Conservation (phyloP, 768 basidiomycete genomes). For the Amanita fuliginea region DNA sequence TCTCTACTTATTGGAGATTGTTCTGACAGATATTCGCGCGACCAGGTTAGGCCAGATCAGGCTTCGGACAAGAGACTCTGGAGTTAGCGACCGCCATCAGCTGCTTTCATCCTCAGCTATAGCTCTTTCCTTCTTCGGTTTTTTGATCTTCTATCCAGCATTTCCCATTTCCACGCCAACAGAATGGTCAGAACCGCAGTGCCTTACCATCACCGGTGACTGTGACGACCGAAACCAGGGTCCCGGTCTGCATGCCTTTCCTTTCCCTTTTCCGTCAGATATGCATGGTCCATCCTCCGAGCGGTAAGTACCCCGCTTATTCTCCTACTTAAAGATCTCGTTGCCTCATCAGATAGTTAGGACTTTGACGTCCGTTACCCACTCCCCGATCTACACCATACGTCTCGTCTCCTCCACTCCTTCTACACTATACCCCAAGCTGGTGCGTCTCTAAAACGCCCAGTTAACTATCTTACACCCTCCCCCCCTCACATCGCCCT, state of each 20-base stretch:
- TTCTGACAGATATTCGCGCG: not conserved
- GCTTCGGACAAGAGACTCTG: conserved; percentile 1
- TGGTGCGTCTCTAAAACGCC: conserved; percentile 9
- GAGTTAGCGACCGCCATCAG: not conserved
- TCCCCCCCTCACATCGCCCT: conserved; percentile 12
- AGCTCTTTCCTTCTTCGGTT: not conserved
- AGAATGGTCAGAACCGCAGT: not conserved
- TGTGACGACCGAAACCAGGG: conserved; percentile 17
- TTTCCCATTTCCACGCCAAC: conserved; percentile 2
- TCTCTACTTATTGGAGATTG: not conserved
- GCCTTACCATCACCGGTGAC: conserved; percentile 14
- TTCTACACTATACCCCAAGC: conserved; percentile 14
- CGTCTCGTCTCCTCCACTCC: conserved; percentile 8
- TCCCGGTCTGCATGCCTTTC: conserved; percentile 19
- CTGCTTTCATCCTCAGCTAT: not conserved
- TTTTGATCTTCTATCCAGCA: conserved; percentile 1
- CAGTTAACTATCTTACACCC: conserved; percentile 13
- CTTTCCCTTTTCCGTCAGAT: conserved; percentile 15
- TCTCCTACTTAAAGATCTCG: conserved; percentile 24
- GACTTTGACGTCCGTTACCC: conserved; percentile 21
- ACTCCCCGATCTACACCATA: conserved; percentile 7
- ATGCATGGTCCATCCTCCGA: conserved; percentile 18
- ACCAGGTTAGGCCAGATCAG: not conserved
- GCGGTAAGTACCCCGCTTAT: conserved; percentile 22
- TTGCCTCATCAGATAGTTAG: conserved; percentile 18